Percentiles rank a stretch among this genome's conserved stretches.
Evolutionary conservation across 1,139 yeast genomes (phyloP).

Genomic region (Yamadazyma atmosphaerica): DNA sequence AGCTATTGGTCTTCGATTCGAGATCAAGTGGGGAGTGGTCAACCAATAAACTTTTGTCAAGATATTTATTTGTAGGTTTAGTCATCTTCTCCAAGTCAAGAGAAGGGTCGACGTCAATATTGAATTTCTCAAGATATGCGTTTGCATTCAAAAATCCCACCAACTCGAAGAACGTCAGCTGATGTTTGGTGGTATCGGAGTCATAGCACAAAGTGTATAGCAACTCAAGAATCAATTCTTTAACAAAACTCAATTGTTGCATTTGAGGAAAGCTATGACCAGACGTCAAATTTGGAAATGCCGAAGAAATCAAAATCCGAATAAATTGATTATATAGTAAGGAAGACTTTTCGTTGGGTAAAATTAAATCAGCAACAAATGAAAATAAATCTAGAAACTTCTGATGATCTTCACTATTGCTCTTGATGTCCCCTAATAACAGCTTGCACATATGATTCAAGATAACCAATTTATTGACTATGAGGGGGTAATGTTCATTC

Average conservation of each 20-base stretch:
- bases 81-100: slow-evolving; percentile 18
- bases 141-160: slow-evolving; percentile 25
- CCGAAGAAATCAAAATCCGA: slow-evolving; percentile 9
- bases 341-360: slow-evolving; percentile 12
- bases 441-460: slow-evolving; percentile 12
- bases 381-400: slow-evolving; percentile 5
- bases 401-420: neutral
- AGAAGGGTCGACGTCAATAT: slow-evolving; percentile 16
- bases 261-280: slow-evolving; percentile 10
- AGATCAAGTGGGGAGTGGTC: neutral
- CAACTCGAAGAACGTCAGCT: slow-evolving; percentile 20
- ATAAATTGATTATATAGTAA: slow-evolving; percentile 17
- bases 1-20: neutral
- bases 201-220: slow-evolving; percentile 19
- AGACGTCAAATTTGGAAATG: slow-evolving; percentile 8
- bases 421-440: slow-evolving; percentile 8
- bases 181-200: slow-evolving; percentile 8
- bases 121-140: slow-evolving; percentile 17
- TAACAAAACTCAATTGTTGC: slow-evolving; percentile 15
- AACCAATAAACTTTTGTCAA: slow-evolving; percentile 8
- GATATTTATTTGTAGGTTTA: slow-evolving; percentile 16
- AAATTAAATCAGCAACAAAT: slow-evolving; percentile 5
- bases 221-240: slow-evolving; percentile 19
- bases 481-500: slow-evolving; percentile 4
- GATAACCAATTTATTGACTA: slow-evolving; percentile 11